Evolutionary conservation across 441 rosid genomes (phyloP).

Genomic region (Pelargonium myrrhifolium): DNA sequence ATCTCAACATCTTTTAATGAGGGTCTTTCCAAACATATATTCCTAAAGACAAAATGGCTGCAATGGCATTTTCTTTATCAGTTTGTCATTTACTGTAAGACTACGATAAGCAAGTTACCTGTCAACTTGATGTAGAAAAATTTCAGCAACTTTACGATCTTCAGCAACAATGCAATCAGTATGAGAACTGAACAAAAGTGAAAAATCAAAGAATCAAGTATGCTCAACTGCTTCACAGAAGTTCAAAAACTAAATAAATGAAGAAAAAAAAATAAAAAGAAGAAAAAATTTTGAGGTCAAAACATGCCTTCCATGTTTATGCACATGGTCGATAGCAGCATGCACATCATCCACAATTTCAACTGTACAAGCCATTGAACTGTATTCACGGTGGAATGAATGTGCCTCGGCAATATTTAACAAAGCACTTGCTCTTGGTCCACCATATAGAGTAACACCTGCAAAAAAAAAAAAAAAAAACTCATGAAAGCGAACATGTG

Average conservation of each 20-base stretch:
- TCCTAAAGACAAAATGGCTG: neutral
- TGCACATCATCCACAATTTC: constrained; percentile 83
- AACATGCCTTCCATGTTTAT: constrained; percentile 78
- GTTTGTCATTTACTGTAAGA: neutral
- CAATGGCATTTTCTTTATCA: neutral
- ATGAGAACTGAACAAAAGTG: constrained; percentile 32
- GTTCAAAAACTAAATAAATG: neutral
- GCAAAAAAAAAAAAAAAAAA: constrained; percentile 29
- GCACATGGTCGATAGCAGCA: constrained; percentile 78
- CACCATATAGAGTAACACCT: constrained; percentile 81
- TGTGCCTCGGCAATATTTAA: constrained; percentile 53
- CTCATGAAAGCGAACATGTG: neutral
- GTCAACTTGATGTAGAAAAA: constrained; percentile 33
- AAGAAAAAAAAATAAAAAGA: neutral
- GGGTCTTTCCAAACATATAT: neutral
- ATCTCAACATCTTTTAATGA: neutral
- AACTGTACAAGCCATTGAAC: constrained; percentile 73
- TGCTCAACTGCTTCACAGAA: neutral
- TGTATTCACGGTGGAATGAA: constrained; percentile 83
- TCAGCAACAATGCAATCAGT: constrained; percentile 41
- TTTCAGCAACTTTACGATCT: constrained; percentile 28
- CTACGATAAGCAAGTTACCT: constrained; percentile 22
- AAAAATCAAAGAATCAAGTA: neutral
- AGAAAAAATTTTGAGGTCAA: neutral
- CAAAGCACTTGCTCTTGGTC: constrained; percentile 59